Base-by-base conservation (phyloP, 768 basidiomycete species). In the Tephrocybe sp. region DNA sequence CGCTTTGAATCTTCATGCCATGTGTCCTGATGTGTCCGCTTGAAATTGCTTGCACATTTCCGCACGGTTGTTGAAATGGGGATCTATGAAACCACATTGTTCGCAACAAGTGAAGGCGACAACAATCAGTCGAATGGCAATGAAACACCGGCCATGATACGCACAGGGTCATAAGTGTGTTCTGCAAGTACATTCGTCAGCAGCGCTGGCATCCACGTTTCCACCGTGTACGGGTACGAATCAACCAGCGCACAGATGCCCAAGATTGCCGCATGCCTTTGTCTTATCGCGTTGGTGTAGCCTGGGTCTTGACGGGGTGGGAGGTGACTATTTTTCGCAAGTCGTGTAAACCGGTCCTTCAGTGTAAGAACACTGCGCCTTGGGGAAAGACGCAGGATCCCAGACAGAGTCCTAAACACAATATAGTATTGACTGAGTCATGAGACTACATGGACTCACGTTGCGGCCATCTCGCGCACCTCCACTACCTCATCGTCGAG, bases 221-320 rank as follows among this genome's bases (percentile, higher is more conserved):
- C 96, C 12, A 98, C 87, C 1, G 93, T 94, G 69, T 97, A 97
- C 0, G 96, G 96, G 65, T 89, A 96, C 51, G 93, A 95, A 60
- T 95, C 91, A 31, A 98, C 83, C 30, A 98, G 73, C 5, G 96
- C 92, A 57, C 91, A 92, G 39, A 95, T 84, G n/a, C 96, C 96
- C 42, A 98, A 76, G 51, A 98, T 89, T 1, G 93, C 93, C 20
- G 91, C 89, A 66, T 97, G 93, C 19, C 90, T 80, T 62, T 87
- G 82, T 22, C 91, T 82, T 12, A 95, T 71, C 6, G 86, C 81
- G 40, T 74, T 72, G 52, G 80, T 84, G 66, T 94, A 95, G 59
- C 74, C 55, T 48, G 83, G 73, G 39, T 87, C 79, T 49, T 82
- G 72, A 22, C 89, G 78, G 35, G 66, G 51, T 0, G 90, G 90